Conservation (phyloP, 2,329 filamentous ascomycete species). For the Sphaerulina musiva region DNA sequence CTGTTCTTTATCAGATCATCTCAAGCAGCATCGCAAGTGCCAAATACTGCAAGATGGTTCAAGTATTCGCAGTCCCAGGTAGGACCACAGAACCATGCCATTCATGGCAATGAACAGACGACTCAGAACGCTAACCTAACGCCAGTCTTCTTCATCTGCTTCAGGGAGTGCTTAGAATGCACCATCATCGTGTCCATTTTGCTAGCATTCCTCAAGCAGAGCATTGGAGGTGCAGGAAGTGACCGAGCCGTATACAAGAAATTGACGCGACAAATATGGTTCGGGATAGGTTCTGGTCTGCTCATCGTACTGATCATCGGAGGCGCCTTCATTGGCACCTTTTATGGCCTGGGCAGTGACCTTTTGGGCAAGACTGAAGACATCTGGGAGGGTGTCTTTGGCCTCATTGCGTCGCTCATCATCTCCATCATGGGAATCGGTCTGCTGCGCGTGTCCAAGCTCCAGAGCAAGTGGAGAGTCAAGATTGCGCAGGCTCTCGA, state of each 20-base stretch:
- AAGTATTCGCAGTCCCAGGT: conserved; percentile 68
- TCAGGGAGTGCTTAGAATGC: conserved; percentile 77
- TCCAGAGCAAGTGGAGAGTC: conserved; percentile 80
- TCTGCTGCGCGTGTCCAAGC: conserved; percentile 71
- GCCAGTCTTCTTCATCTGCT: conserved; percentile 78
- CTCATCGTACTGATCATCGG: conserved; percentile 60
- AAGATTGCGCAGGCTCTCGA: conserved; percentile 70
- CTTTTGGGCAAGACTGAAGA: conserved; percentile 63
- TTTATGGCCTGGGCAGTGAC: conserved; percentile 63
- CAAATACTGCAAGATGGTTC: conserved; percentile 48
- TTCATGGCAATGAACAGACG: not conserved
- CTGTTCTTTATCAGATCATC: conserved; percentile 15
- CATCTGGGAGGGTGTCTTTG: conserved; percentile 76
- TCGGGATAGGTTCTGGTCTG: conserved; percentile 57
- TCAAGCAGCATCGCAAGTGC: not conserved
- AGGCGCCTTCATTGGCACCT: conserved; percentile 62
- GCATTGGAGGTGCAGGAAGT: conserved; percentile 55
- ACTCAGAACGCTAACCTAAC: conserved; percentile 1
- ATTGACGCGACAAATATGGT: conserved; percentile 54
- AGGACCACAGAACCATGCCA: conserved; percentile 1
- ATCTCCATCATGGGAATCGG: conserved; percentile 76
- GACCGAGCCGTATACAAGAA: conserved; percentile 59
- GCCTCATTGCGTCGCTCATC: conserved; percentile 66
- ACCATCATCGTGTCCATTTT: conserved; percentile 83
- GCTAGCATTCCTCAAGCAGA: conserved; percentile 77